These are phyloP conservation scores for Pelargonium cotyledonis DNA, from an alignment of 441 rosid genomes.

Conservation along the genomic window DNA sequence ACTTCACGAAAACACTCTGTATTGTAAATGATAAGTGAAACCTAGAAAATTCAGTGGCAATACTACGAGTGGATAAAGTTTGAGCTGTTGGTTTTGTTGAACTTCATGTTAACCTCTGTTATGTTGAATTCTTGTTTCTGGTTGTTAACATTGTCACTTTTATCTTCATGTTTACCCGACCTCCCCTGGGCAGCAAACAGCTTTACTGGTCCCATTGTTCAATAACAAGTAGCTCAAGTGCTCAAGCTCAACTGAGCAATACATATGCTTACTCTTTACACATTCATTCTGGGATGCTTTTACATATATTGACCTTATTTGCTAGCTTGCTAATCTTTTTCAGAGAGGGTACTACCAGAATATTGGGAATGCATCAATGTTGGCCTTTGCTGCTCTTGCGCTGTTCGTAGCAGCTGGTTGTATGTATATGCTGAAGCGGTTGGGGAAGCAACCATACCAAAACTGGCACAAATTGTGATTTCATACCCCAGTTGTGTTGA, in stretches of 20 bases:
- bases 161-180: no score
- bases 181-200: no score
- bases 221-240: no score
- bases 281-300: background rate
- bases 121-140: no score
- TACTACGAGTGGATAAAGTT: no score
- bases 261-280: no score
- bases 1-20: background rate
- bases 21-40: no score
- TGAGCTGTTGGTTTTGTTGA: no score
- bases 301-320: conserved; percentile 11
- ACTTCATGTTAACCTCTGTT: no score
- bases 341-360: conserved; percentile 66
- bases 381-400: conserved; percentile 58
- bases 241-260: background rate
- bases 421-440: conserved; percentile 66
- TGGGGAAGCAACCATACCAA: conserved; percentile 89
- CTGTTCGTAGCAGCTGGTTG: conserved; percentile 68
- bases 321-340: conserved; percentile 19
- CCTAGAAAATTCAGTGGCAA: no score
- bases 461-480: conserved; percentile 69
- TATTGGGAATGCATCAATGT: conserved; percentile 64
- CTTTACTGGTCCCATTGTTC: background rate
- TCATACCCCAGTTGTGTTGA: background rate
- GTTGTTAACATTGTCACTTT: no score